Evolutionary conservation across 169 alveolate genomes (phyloP).

Genomic region (Plasmodium gonderi): DNA sequence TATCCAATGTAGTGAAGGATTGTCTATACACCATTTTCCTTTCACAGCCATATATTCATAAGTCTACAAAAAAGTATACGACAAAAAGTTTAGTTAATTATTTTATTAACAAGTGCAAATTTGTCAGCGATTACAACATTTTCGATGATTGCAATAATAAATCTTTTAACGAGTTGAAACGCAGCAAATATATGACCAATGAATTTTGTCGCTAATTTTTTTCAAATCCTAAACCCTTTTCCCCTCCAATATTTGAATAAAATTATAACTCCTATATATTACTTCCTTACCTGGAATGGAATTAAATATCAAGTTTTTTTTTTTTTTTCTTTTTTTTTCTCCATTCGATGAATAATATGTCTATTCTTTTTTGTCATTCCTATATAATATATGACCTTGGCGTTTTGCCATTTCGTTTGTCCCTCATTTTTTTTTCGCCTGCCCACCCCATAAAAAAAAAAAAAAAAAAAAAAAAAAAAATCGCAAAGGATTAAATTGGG

Average conservation of each 20-base stretch:
- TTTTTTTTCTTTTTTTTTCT: no score
- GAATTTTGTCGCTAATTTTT: not conserved
- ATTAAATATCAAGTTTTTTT: no score
- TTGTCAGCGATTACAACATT: slow-evolving; percentile 37
- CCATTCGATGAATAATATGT: no score
- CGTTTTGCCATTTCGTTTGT: not conserved
- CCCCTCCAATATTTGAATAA: not conserved
- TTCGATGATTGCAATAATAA: slow-evolving; percentile 16
- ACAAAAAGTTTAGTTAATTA: slow-evolving; percentile 47
- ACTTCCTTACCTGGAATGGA: no score
- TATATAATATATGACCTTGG: not conserved
- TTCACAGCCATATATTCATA: slow-evolving; percentile 64
- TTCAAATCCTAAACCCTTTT: not conserved
- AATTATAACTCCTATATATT: no score
- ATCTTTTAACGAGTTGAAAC: slow-evolving; percentile 13
- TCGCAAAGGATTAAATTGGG: no score
- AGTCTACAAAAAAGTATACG: slow-evolving; percentile 37
- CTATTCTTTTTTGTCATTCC: no score
- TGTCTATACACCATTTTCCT: slow-evolving; percentile 39
- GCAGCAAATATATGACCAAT: slow-evolving; percentile 18
- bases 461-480: no score
- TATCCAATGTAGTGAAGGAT: slow-evolving; percentile 24
- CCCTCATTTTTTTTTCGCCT: no score
- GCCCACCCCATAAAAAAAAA: no score
- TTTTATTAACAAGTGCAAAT: slow-evolving; percentile 44